Base-by-base conservation (phyloP, 2,329 filamentous ascomycete species). In the Fusarium fracticaudum region DNA sequence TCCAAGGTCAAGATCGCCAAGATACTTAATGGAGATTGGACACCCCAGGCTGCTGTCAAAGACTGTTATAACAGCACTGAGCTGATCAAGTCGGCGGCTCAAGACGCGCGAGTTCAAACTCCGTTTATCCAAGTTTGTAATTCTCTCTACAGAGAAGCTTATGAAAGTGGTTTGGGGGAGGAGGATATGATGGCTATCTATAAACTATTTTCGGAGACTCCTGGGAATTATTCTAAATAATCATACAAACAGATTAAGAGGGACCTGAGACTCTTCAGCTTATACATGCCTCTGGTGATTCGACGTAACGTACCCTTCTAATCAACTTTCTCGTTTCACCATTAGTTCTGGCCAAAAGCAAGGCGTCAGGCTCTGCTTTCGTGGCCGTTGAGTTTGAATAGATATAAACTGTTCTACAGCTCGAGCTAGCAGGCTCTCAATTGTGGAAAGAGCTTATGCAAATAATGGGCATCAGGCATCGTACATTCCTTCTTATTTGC, bases 221-320 rank as follows among this genome's bases (percentile, higher is more conserved):
- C 22, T 3, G 13, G 14, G 2, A 54, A 10, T 13, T 4, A 17
- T 26, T 7, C 12, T 26, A 1, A 13, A 24, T 29, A 47, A 22
- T 22, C 1, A 20, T 2, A 37, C 9, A 18, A 37, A 37, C 1
- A 37, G 1, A 37, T 10, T 2, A 9, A 18, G 17, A 37, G 35
- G 0, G 35, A 4, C 10, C 6, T 10, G 35, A 0, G 9, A 37
- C 35, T 18, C 17, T 18, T 18, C 35, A 0, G 9, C 35, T 37
- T 18, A 37, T 37, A 37, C 17, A 37, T 4, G 6, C 35, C 1
- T 37, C 35, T 37, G 35, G 1, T 4, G 17, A 5, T 18, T 37
- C 18, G 17, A 18, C 35, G 10, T 18, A 37, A 37, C 17, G 15
- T 18, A 18, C 15, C 1, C 35, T 10, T 6, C 17, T 18, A 37